Evolutionary conservation across 2,329 filamentous ascomycete genomes (phyloP), one percentile per base, ranked within the genome.

Genomic region (Madurella mycetomatis): DNA sequence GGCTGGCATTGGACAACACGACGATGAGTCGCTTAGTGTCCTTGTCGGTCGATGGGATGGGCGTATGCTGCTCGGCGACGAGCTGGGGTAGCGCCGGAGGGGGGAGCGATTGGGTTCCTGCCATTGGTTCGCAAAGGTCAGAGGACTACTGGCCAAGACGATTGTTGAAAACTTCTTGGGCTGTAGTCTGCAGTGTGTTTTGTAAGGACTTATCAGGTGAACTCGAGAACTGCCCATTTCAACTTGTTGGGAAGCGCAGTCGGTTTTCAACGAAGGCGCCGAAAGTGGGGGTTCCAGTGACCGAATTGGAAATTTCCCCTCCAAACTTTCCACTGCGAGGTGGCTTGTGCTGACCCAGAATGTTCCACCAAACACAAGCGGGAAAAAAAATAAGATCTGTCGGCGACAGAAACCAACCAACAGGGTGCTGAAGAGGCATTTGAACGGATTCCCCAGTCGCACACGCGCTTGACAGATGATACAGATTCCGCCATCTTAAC

Each of bases 21-120:
- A 99, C 94, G 62, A 99, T 96, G 62, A 99, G 78, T 54, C 94
- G 83, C 72, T 92, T 86, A 13, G 89, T 88, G 72, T 95, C 88
- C 74, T 96, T 96, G 74, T 99, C 94, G 64, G 82, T 87, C 15
- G 85, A 77, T 11, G 91, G 76, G 61, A 99, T 96, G 25, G 92
- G 86, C 12, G 84, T 80, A 68, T 94, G 87, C 71, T 97, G 92
- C 72, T 97, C 92, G 41, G 94, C 92, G 45, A 96, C 90, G 49
- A 99, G 84, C 69, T 92, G 88, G 8, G 94, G 94, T 17, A 99
- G 83, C 60, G 87, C 83, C 17, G 94, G 94, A 51, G 92, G 92
- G 55, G 94, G 94, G 57, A 96, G 87, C 53, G 94, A 97, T 72
- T 97, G 94, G 49, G 94, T 97, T 73, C 90, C 88, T 90, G 76